Base-by-base conservation (phyloP, 1,139 yeast species). In the Taphrina wiesneri region DNA sequence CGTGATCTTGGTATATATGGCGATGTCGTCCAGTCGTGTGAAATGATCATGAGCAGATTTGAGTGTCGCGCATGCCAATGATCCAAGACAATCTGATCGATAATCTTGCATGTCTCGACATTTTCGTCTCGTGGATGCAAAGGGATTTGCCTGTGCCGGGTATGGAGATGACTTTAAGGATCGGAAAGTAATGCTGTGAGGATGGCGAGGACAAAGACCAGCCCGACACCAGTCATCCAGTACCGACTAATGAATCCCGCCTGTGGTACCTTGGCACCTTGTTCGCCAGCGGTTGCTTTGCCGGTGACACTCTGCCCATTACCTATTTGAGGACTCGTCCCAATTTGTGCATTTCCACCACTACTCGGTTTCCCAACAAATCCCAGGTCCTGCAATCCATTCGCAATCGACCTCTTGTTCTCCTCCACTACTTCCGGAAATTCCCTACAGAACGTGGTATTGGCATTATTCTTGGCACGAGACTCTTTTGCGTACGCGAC, bases 361-460 rank as follows among this genome's bases (percentile, higher is more conserved):
- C n/a, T n/a, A n/a, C n/a, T 17, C 9, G 47, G 47, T 43, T 43
- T 43, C 9, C 47, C 21, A 43, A 9, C 47, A 43, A 43, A 43
- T 17, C 11, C 19, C 2, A 49, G 11, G 11, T 23, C 54, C 26
- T 13, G 28, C 52, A 28, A 41, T 25, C 34, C 56, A n/a, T 25
- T 51, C 25, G 41, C 63, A 13, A 68, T 56, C 15, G 36, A 13
- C 62, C 68, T 67, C 52, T 74, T 72, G 74, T 87, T 87, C 69
- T 79, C 77, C 19, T 77, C 79, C n/a, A 81, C 83, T 65, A 86
- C 73, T 23, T 90, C 95, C 0, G 93, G 88, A 74, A 90, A 92
- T 57, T 86, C 84, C 68, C 79, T 77, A 45, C 74, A 74, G 74
- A 91, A 92, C 68, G 85, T 77, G 6, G 77, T 75, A 75, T 86